A percentile compares a stretch with the other conserved stretches of the same genome.
Evolutionary conservation across 257 asterid genomes (phyloP).

Genomic region (Pogostemon cablin): DNA sequence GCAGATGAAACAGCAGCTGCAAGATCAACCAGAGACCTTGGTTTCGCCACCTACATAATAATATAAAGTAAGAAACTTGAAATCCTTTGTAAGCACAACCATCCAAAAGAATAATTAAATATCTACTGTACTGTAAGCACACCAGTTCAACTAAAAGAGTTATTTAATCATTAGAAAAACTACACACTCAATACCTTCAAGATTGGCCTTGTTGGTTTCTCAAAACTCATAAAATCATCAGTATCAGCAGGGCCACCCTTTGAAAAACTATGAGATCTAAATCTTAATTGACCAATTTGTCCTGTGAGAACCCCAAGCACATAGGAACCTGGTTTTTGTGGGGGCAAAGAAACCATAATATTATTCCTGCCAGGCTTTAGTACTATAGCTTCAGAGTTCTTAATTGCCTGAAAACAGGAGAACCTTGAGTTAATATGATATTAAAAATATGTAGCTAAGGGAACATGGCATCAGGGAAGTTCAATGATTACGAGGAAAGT

Average conservation of each 20-base stretch:
- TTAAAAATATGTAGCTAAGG: conserved; percentile 30
- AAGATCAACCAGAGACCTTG: conserved; percentile 96
- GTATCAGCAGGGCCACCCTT: conserved; percentile 93
- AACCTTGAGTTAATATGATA: conserved; percentile 29
- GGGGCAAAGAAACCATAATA: conserved; percentile 76
- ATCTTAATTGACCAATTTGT: conserved; percentile 92
- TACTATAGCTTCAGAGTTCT: conserved; percentile 73
- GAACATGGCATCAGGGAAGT: conserved; percentile 33
- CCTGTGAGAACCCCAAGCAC: conserved; percentile 98
- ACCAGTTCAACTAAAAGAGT: conserved; percentile 31
- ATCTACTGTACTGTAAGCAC: conserved; percentile 6
- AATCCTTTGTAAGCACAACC: conserved; percentile 6
- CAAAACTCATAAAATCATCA: conserved; percentile 97
- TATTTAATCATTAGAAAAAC: conserved; percentile 18
- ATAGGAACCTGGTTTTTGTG: conserved; percentile 97
- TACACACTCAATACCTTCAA: conserved; percentile 64
- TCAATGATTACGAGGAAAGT: conserved; percentile 33
- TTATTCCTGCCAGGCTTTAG: conserved; percentile 86
- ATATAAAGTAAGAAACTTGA: conserved; percentile 24
- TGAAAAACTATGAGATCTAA: conserved; percentile 97
- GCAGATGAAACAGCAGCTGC: conserved; percentile 95
- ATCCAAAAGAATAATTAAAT: conserved; percentile 13
- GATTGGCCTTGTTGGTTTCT: conserved; percentile 94
- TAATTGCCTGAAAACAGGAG: conserved; percentile 66
- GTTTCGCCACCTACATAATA: conserved; percentile 71